Percentiles rank a stretch among this genome's conserved stretches.
These are phyloP conservation scores for Pecoramyces ruminantium DNA, from an alignment of 192 early-diverging fungal species.

Conservation along the genomic window DNA sequence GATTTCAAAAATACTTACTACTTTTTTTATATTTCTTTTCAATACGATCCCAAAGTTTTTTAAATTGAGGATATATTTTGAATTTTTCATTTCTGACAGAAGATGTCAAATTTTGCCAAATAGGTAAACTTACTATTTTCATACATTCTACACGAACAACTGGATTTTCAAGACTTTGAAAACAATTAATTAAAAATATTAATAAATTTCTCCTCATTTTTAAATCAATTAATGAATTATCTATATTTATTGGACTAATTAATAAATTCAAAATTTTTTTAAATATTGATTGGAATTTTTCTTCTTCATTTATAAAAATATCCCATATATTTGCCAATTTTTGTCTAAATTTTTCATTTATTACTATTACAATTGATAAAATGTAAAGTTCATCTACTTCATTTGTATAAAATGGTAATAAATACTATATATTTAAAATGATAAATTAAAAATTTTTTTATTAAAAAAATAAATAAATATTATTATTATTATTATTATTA, in stretches of 20 bases:
- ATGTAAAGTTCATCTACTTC: slow-evolving; percentile 30
- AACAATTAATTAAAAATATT: slow-evolving; percentile 66
- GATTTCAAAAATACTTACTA: not conserved
- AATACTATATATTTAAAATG: slow-evolving; percentile 1
- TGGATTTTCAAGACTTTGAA: slow-evolving; percentile 64
- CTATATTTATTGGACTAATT: slow-evolving; percentile 8
- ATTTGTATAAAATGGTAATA: slow-evolving; percentile 5
- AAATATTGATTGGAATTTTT: slow-evolving; percentile 43
- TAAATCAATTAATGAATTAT: slow-evolving; percentile 4
- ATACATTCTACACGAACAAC: slow-evolving; percentile 62
- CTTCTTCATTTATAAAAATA: slow-evolving; percentile 8
- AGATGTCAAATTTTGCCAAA: slow-evolving; percentile 53
- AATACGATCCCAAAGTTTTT: slow-evolving; percentile 47
- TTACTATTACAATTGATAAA: slow-evolving; percentile 63
- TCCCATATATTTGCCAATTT: slow-evolving; percentile 20
- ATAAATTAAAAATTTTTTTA: no score
- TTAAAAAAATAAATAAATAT: no score
- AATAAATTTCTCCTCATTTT: slow-evolving; percentile 31
- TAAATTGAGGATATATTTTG: slow-evolving; percentile 29
- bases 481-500: no score
- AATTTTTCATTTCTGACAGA: slow-evolving; percentile 41
- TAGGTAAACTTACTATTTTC: slow-evolving; percentile 48
- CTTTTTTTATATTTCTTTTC: slow-evolving; percentile 3
- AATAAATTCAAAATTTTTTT: slow-evolving; percentile 23
- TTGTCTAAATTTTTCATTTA: slow-evolving; percentile 82